Percentiles rank a stretch among this genome's conserved stretches.
phyloP scores from a whole-genome alignment of 768 basidiomycete genomes.

The Boletus tomentosulus region DNA sequence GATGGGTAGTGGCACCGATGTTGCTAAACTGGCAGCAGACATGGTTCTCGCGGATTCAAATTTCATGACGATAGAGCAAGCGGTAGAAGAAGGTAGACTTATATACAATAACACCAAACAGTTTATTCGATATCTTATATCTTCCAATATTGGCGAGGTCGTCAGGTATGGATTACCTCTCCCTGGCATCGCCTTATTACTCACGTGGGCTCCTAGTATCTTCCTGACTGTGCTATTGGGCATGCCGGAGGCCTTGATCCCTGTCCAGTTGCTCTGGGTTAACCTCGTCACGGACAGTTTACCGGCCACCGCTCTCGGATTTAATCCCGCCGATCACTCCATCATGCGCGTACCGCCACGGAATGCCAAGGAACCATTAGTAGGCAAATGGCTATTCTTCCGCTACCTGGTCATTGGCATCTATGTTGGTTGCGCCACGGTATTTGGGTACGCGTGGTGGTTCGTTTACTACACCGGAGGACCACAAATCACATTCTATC shows the following conservation, averaged over 20 bases:
- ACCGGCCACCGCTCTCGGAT: conserved; percentile 95
- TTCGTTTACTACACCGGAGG: conserved; percentile 88
- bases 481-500: conserved; percentile 89
- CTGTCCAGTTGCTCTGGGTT: conserved; percentile 97
- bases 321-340: conserved; percentile 94
- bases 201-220: conserved; percentile 50
- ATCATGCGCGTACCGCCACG: conserved; percentile 96
- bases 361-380: conserved; percentile 84
- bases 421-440: conserved; percentile 94
- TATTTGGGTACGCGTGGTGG: conserved; percentile 99
- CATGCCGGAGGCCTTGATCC: conserved; percentile 99
- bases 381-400: conserved; percentile 93
- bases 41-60: conserved; percentile 98
- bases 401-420: conserved; percentile 90
- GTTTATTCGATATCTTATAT: conserved; percentile 98
- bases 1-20: conserved; percentile 98
- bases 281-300: conserved; percentile 96
- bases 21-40: conserved; percentile 95
- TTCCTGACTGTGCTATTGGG: conserved; percentile 96
- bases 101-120: conserved; percentile 99
- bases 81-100: conserved; percentile 94
- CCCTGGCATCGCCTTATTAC: neutral
- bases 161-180: conserved; percentile 50
- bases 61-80: conserved; percentile 94
- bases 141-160: conserved; percentile 96